phyloP scores from a whole-genome alignment of 345 rosid species.

The Lumnitzera littorea region DNA sequence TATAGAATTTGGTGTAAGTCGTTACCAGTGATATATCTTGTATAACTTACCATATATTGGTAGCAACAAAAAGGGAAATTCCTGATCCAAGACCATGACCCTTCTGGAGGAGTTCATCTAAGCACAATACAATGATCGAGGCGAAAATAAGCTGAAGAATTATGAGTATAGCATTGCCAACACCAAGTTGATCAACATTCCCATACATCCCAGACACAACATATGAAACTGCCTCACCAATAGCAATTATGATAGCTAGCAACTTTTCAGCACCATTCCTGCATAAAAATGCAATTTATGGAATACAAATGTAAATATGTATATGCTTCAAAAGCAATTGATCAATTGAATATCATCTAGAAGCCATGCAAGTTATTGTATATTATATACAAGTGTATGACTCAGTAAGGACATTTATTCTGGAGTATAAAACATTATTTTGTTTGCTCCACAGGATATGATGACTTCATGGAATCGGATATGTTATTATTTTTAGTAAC shows the following conservation, averaged over 20 bases:
- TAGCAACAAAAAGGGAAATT: slow-evolving; percentile 8
- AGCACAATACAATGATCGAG: slow-evolving; percentile 3
- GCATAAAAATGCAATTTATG: not conserved
- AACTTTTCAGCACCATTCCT: slow-evolving; percentile 9
- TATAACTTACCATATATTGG: slow-evolving; percentile 63
- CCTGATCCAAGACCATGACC: slow-evolving; percentile 8
- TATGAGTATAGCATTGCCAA: slow-evolving; percentile 10
- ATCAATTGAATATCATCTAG: no score
- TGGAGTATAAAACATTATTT: no score
- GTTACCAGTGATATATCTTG: not conserved
- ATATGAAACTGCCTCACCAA: slow-evolving; percentile 8
- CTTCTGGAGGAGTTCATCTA: slow-evolving; percentile 10
- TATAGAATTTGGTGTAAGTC: not conserved
- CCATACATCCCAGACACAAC: slow-evolving; percentile 9
- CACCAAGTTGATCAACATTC: slow-evolving; percentile 8
- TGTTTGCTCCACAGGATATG: no score
- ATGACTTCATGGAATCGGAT: no score
- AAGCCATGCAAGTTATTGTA: no score
- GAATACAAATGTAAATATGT: no score
- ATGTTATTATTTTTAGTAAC: no score
- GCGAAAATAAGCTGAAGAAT: slow-evolving; percentile 9
- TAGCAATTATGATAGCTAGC: slow-evolving; percentile 4
- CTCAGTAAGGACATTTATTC: no score
- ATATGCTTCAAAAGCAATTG: no score
- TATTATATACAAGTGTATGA: no score